phyloP scores from a whole-genome alignment of 1,139 yeast species.

The Diutina pseudorugosa region DNA sequence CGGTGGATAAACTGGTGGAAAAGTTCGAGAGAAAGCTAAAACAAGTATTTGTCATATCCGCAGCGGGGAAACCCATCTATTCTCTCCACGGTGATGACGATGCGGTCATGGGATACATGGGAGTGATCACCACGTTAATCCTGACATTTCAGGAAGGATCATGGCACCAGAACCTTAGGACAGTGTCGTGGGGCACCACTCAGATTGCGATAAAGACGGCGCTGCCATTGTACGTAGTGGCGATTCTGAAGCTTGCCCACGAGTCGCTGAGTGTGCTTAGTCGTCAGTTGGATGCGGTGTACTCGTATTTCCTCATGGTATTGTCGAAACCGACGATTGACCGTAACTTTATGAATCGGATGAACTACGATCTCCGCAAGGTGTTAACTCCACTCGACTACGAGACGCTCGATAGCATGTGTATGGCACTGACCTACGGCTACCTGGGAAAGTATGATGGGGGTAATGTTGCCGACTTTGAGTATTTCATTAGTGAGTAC shows the following conservation, averaged over 20 bases:
- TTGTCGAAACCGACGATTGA: conserved; percentile 65
- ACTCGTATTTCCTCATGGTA: conserved; percentile 71
- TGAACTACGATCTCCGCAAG: conserved; percentile 73
- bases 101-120: conserved; percentile 61
- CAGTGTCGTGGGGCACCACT: conserved; percentile 20
- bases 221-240: conserved; percentile 64
- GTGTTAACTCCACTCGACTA: conserved; percentile 60
- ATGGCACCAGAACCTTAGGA: conserved; percentile 17
- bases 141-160: conserved; percentile 42
- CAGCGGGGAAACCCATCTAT: conserved; percentile 90
- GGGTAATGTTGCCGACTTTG: conserved; percentile 3
- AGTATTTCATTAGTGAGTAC: conserved; percentile 5
- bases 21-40: conserved; percentile 36
- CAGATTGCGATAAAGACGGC: conserved; percentile 51
- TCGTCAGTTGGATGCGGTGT: conserved; percentile 61
- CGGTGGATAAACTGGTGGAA: conserved; percentile 14
- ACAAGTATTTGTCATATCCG: conserved; percentile 73
- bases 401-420: conserved; percentile 49
- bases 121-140: conserved; percentile 55
- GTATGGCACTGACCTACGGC: conserved; percentile 42
- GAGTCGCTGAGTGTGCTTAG: conserved; percentile 27
- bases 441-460: conserved; percentile 3
- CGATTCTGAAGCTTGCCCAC: conserved; percentile 42
- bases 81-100: conserved; percentile 70
- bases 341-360: conserved; percentile 56